Evolutionary conservation across 2,329 filamentous ascomycete genomes (phyloP), one percentile per base, ranked within the genome.

Genomic region (Colletotrichum shisoi): DNA sequence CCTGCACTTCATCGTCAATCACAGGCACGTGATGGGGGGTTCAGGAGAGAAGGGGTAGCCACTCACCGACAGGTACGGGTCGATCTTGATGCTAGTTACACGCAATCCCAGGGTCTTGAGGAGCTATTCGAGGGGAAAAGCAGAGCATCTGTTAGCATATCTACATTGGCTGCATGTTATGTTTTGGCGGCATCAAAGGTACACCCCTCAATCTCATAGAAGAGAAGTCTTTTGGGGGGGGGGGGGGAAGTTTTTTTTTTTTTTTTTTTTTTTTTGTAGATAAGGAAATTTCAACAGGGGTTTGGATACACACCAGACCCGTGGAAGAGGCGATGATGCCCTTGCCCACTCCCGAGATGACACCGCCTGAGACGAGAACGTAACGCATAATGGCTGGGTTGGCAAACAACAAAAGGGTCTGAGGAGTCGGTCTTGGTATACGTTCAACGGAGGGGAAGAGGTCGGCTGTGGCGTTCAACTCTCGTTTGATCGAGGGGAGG

Each of bases 41-140:
- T 52, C 51, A 31, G 49, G 24, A n/a, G n/a, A 27, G 21, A 12
- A 7, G 5, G 21, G 4, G 12, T 27, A 4, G 57, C 57, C 34
- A 59, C 67, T 67, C 73, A 78, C 77, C 70, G 82, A 82, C 57
- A 83, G 72, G 71, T 83, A 83, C 7, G 82, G 81, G 71, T 86
- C 84, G 67, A 85, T 84, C 74, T 84, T 83, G 70, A 79, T 76
- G 63, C 75, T 76, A 71, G 81, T 84, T 65, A 92, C 90, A 80
- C 91, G 93, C 67, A 94, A 83, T 54, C 92, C 92, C 71, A 89
- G 82, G 12, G 91, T 92, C 84, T 95, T 94, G 73, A 95, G 86
- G 71, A 95, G 82, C 71, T 93, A 82, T 61, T 90, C 11, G 21
- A 42, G 3, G 12, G 51, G n/a, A 4, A 27, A 54, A 42, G 15